Evolutionary conservation across 2,329 filamentous ascomycete genomes (phyloP).

Genomic region (Penicillium brasilianum): DNA sequence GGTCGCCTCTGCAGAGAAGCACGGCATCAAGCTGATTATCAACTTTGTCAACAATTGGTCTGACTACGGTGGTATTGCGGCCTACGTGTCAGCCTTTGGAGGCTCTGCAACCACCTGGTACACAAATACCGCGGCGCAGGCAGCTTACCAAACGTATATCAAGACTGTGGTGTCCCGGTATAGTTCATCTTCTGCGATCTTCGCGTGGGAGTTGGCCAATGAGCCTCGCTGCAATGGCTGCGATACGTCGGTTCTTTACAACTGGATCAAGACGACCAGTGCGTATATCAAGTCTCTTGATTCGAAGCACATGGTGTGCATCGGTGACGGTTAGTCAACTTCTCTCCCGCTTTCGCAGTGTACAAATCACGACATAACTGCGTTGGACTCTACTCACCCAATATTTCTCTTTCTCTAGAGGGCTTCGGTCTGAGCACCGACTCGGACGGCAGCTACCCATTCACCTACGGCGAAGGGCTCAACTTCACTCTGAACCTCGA

Average conservation of each 20-base stretch:
- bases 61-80: slow-evolving; percentile 69
- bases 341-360: neutral
- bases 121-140: slow-evolving; percentile 58
- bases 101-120: slow-evolving; percentile 62
- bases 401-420: slow-evolving; percentile 45
- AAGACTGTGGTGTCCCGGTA: slow-evolving; percentile 64
- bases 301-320: slow-evolving; percentile 63
- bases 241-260: slow-evolving; percentile 59
- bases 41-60: slow-evolving; percentile 69
- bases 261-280: slow-evolving; percentile 64
- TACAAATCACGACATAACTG: too few species aligned
- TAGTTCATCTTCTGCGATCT: slow-evolving; percentile 62
- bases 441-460: slow-evolving; percentile 60
- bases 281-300: slow-evolving; percentile 69
- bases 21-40: slow-evolving; percentile 66
- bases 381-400: neutral
- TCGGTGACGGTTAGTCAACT: slow-evolving; percentile 56
- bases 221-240: slow-evolving; percentile 69
- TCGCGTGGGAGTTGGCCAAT: slow-evolving; percentile 72
- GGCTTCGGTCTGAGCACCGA: slow-evolving; percentile 57
- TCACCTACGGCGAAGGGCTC: slow-evolving; percentile 56
- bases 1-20: slow-evolving; percentile 62
- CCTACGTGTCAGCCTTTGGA: slow-evolving; percentile 62
- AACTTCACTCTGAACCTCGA: slow-evolving; percentile 59
- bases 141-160: slow-evolving; percentile 67